These are phyloP conservation scores for Cladosporium colombiae DNA, from an alignment of 2,329 filamentous ascomycete genomes.

Conservation along the genomic window DNA sequence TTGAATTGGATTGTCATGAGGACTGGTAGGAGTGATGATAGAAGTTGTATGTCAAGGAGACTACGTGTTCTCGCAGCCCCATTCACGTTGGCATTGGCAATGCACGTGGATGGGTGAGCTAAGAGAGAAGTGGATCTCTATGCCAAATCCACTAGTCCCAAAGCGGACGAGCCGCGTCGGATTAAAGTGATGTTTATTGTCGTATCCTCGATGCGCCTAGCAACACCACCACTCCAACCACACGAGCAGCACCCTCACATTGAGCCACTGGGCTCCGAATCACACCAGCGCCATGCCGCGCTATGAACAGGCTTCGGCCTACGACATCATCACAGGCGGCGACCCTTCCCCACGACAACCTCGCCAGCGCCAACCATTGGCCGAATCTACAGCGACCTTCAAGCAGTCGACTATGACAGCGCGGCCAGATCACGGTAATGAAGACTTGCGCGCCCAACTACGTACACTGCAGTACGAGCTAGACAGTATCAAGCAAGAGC, in stretches of 20 bases:
- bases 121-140: background rate
- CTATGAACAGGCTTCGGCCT: conserved; percentile 43
- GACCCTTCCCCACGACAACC: conserved; percentile 35
- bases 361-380: conserved; percentile 37
- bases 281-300: conserved; percentile 33
- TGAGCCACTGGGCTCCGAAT: background rate
- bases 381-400: conserved; percentile 28
- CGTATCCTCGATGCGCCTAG: background rate
- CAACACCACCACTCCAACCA: conserved; percentile 1
- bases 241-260: background rate
- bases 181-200: background rate
- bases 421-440: conserved; percentile 53
- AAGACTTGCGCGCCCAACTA: conserved; percentile 85
- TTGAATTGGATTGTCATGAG: background rate
- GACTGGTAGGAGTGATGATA: background rate
- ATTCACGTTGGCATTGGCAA: background rate
- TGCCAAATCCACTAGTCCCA: background rate
- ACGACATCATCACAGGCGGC: conserved; percentile 52
- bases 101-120: background rate
- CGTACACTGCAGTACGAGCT: conserved; percentile 86
- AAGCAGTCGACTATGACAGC: conserved; percentile 41
- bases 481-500: conserved; percentile 83
- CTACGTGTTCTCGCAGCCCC: background rate
- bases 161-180: background rate
- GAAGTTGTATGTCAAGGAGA: background rate